phyloP scores from a whole-genome alignment of 169 alveolate species.

The Eimeria brunetti region DNA sequence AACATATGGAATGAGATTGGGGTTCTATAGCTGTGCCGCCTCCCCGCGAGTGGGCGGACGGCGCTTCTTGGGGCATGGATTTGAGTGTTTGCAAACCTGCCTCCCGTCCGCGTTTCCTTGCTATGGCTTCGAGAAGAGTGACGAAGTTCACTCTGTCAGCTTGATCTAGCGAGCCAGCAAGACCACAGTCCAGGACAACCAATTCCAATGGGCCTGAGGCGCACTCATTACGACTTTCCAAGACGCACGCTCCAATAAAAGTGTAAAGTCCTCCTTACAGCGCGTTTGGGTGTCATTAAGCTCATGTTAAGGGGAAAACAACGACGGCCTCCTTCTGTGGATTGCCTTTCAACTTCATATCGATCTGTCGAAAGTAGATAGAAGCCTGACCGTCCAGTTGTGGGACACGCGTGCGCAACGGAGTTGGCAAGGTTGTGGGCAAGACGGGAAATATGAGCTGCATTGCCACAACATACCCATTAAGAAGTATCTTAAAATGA shows the following conservation, averaged over 20 bases:
- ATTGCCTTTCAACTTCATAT: background rate
- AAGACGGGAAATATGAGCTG: constrained; percentile 70
- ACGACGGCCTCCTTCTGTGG: background rate
- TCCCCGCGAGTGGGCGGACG: background rate
- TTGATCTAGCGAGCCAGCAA: constrained; percentile 55
- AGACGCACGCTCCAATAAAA: background rate
- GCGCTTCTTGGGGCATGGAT: background rate
- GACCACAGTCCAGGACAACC: constrained; percentile 80
- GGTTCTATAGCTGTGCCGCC: background rate
- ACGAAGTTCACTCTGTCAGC: constrained; percentile 72
- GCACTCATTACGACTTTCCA: background rate
- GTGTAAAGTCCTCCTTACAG: background rate
- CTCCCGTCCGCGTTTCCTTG: constrained; percentile 53
- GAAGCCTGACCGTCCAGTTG: constrained; percentile 27
- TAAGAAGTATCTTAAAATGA: background rate
- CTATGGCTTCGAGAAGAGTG: constrained; percentile 49
- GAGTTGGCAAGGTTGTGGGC: constrained; percentile 8
- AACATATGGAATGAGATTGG: background rate
- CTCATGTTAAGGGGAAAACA: background rate
- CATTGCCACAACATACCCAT: background rate
- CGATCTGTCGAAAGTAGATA: background rate
- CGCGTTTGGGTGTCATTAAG: background rate
- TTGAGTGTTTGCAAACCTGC: constrained; percentile 60
- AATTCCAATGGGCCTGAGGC: constrained; percentile 36
- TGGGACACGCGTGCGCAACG: background rate